phyloP scores from a whole-genome alignment of 371 early-diverging fungal genomes.

The Mortierella sp. region DNA sequence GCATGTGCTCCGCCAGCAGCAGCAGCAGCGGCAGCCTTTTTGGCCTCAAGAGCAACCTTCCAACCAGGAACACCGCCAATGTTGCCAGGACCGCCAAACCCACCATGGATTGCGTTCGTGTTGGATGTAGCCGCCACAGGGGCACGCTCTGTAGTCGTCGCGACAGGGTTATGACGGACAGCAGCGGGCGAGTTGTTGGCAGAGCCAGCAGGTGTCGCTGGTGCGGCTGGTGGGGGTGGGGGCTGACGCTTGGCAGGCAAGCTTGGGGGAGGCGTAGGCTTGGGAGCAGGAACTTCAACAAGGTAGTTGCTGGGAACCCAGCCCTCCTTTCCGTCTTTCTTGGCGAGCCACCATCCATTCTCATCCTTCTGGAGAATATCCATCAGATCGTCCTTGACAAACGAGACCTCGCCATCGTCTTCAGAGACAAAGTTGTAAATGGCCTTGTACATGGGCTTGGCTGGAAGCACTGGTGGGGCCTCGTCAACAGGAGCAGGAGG shows the following conservation, averaged over 20 bases:
- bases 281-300: constrained; percentile 68
- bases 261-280: constrained; percentile 69
- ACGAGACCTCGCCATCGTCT: constrained; percentile 76
- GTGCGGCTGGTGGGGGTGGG: constrained; percentile 59
- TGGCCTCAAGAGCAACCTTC: constrained; percentile 58
- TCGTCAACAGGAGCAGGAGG: constrained; percentile 68
- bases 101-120: constrained; percentile 38
- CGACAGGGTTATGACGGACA: constrained; percentile 22
- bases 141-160: constrained; percentile 24
- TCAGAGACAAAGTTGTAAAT: constrained; percentile 80
- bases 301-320: constrained; percentile 92
- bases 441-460: constrained; percentile 77
- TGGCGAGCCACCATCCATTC: constrained; percentile 91
- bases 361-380: constrained; percentile 85
- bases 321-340: constrained; percentile 79
- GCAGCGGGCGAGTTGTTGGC: constrained; percentile 26
- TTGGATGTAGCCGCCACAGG: constrained; percentile 41
- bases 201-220: constrained; percentile 36
- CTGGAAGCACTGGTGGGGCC: constrained; percentile 61
- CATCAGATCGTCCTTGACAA: constrained; percentile 77
- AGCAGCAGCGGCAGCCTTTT: constrained; percentile 54
- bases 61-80: constrained; percentile 55
- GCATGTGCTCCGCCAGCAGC: constrained; percentile 44
- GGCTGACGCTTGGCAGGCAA: constrained; percentile 66
- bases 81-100: constrained; percentile 57